Evolutionary conservation across 441 rosid species (phyloP).

Genomic region (Iberis amara): DNA sequence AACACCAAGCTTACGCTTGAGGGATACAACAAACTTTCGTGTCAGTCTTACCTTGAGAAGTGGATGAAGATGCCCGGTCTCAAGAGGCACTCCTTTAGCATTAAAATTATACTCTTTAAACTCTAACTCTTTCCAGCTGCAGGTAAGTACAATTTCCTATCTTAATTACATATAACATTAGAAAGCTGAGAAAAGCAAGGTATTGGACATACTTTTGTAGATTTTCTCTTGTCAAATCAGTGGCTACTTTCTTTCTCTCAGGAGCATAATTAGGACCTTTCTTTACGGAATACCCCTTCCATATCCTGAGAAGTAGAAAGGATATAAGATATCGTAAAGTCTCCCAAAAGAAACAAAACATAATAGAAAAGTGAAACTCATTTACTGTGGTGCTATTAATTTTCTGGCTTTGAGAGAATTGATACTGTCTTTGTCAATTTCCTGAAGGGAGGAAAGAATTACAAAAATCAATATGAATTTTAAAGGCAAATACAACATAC

Average conservation of each 20-base stretch:
- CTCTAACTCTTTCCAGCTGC: slow-evolving; percentile 81
- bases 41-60: slow-evolving; percentile 66
- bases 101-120: slow-evolving; percentile 87
- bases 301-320: slow-evolving; percentile 38
- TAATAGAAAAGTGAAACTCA: neutral
- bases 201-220: slow-evolving; percentile 52
- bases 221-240: slow-evolving; percentile 90
- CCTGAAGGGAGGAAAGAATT: slow-evolving; percentile 12
- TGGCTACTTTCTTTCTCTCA: slow-evolving; percentile 60
- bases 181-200: neutral
- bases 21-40: slow-evolving; percentile 4
- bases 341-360: neutral
- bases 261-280: slow-evolving; percentile 90
- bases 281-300: slow-evolving; percentile 75
- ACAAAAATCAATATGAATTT: too few species aligned
- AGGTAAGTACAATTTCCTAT: slow-evolving; percentile 24
- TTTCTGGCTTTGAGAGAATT: slow-evolving; percentile 22
- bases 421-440: slow-evolving; percentile 24
- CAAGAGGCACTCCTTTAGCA: slow-evolving; percentile 81
- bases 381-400: slow-evolving; percentile 19
- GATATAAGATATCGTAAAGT: slow-evolving; percentile 1
- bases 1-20: neutral
- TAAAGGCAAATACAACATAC: too few species aligned
- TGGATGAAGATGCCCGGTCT: slow-evolving; percentile 92
- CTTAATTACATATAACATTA: slow-evolving; percentile 11